phyloP scores from a whole-genome alignment of 2,329 filamentous ascomycete genomes.

The Botrytis cinerea region DNA sequence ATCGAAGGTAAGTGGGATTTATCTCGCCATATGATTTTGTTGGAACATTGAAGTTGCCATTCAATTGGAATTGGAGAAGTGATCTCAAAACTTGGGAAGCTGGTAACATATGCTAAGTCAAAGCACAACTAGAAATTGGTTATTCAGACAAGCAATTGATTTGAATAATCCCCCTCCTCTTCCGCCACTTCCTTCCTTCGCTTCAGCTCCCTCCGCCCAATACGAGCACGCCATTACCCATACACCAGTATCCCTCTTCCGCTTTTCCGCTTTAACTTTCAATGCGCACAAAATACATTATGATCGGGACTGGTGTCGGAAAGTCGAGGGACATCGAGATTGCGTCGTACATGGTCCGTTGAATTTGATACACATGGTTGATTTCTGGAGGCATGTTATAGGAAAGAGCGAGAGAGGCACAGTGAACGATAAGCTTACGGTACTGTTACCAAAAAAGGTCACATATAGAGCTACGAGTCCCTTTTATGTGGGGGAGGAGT shows the following conservation, averaged over 20 bases:
- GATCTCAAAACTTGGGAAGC: too few species aligned
- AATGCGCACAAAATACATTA: constrained; percentile 88
- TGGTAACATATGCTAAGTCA: background rate
- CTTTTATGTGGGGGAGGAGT: constrained; percentile 51
- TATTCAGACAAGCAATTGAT: constrained; percentile 38
- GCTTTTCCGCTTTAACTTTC: constrained; percentile 82
- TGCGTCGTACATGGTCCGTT: constrained; percentile 80
- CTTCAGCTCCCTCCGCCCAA: constrained; percentile 27
- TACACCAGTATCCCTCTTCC: constrained; percentile 56
- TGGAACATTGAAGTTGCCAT: background rate
- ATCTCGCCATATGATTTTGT: background rate
- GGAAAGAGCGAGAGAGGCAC: constrained; percentile 27
- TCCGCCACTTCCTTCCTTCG: constrained; percentile 29
- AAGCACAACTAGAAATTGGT: constrained; percentile 36
- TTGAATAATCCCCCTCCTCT: constrained; percentile 29
- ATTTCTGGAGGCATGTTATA: constrained; percentile 60
- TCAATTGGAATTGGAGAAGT: background rate
- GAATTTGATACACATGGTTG: constrained; percentile 70
- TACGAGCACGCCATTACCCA: constrained; percentile 41
- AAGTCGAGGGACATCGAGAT: constrained; percentile 60
- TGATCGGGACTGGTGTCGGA: constrained; percentile 55
- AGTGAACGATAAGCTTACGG: too few species aligned
- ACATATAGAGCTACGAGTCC: constrained; percentile 52
- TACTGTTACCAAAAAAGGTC: constrained; percentile 45
- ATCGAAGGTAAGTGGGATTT: constrained; percentile 48